Percentiles rank a stretch among this genome's conserved stretches.
Conservation (phyloP, 495 filamentous ascomycete species). For the Hyaloscypha bicolor region DNA sequence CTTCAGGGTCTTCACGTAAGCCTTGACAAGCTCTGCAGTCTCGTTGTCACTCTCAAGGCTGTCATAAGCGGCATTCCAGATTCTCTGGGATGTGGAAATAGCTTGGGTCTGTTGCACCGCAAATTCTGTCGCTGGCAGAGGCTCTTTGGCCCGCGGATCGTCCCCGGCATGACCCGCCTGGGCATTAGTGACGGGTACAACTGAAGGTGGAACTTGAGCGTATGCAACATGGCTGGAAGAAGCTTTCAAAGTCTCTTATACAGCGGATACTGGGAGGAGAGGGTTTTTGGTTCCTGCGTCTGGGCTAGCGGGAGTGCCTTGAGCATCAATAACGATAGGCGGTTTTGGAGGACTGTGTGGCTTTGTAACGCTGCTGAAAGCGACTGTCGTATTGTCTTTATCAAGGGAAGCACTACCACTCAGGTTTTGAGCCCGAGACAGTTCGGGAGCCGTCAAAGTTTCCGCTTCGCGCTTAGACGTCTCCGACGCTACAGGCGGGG, state of each 20-base stretch:
- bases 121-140: not conserved
- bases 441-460: too few relatives aligned
- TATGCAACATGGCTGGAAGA: not conserved
- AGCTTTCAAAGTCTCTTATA: not conserved
- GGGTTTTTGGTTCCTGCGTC: slow-evolving; percentile 5
- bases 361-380: too few relatives aligned
- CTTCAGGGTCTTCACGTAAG: slow-evolving; percentile 5
- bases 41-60: not conserved
- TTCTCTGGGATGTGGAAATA: slow-evolving; percentile 4
- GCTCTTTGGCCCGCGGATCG: not conserved
- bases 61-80: slow-evolving; percentile 7
- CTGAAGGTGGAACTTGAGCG: not conserved
- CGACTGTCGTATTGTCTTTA: too few relatives aligned
- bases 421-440: too few relatives aligned
- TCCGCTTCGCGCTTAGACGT: too few relatives aligned
- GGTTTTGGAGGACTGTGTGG: too few relatives aligned
- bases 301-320: not conserved
- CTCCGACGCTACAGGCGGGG: slow-evolving; percentile 7
- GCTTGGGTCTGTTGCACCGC: not conserved
- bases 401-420: too few relatives aligned
- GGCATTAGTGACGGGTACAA: not conserved
- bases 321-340: too few relatives aligned
- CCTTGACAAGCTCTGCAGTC: slow-evolving; percentile 2
- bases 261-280: not conserved
- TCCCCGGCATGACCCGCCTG: not conserved